These are phyloP conservation scores for Colletotrichum scovillei DNA, from an alignment of 2,329 filamentous ascomycete genomes.

Conservation along the genomic window DNA sequence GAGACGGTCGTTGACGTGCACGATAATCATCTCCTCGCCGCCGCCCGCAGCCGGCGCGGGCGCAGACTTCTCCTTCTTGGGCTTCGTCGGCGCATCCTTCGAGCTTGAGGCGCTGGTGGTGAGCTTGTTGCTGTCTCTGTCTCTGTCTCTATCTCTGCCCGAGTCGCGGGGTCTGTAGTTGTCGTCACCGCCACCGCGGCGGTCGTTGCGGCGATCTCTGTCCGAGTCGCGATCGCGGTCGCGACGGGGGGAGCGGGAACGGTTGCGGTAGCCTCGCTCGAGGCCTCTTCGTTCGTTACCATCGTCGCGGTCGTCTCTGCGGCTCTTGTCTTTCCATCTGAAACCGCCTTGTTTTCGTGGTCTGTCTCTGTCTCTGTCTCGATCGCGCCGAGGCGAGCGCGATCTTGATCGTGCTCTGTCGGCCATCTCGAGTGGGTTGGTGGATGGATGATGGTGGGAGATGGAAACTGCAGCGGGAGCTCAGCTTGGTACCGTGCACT, in stretches of 20 bases:
- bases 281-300: constrained; percentile 49
- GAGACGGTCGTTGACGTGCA: constrained; percentile 93
- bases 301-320: constrained; percentile 55
- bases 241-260: constrained; percentile 51
- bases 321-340: constrained; percentile 68
- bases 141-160: constrained; percentile 31
- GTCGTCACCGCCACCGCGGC: constrained; percentile 49
- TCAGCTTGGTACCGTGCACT: neutral
- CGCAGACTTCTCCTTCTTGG: constrained; percentile 46
- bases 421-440: constrained; percentile 22
- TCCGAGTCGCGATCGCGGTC: constrained; percentile 40
- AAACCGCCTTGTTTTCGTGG: constrained; percentile 52
- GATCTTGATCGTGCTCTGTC: constrained; percentile 32
- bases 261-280: constrained; percentile 64
- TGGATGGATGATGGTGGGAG: neutral
- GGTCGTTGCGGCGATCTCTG: constrained; percentile 43
- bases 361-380: constrained; percentile 21
- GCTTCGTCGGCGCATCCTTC: constrained; percentile 42
- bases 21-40: constrained; percentile 88
- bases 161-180: constrained; percentile 37
- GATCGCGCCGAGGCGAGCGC: constrained; percentile 34
- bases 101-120: constrained; percentile 41
- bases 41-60: constrained; percentile 47
- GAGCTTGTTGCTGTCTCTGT: constrained; percentile 33
- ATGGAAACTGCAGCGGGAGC: neutral